These are phyloP conservation scores for Rutidosis leptorrhynchoides DNA, from an alignment of 129 eudicot species.

Conservation along the genomic window DNA sequence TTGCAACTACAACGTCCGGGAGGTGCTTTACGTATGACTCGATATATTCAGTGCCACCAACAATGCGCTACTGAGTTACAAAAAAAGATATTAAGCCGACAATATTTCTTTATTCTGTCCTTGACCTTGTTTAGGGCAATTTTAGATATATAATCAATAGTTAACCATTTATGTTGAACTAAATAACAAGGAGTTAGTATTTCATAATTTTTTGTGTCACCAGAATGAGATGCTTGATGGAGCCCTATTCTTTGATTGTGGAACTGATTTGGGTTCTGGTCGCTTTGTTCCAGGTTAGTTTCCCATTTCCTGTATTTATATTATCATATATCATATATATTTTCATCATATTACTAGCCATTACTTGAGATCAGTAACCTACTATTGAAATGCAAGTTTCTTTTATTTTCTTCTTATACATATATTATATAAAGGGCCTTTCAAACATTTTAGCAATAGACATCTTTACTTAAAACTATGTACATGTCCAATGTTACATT, in stretches of 20 bases:
- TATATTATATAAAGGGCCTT: not conserved
- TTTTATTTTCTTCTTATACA: not conserved
- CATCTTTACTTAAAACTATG: not conserved
- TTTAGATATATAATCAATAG: slow-evolving; percentile 1
- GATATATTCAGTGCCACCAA: too few relatives aligned
- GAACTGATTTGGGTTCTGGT: slow-evolving; percentile 89
- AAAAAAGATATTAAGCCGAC: not conserved
- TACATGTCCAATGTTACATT: slow-evolving; percentile 1
- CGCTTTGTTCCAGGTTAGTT: slow-evolving; percentile 92
- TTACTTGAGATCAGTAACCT: slow-evolving; percentile 8
- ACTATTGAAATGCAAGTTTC: not conserved
- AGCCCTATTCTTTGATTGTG: slow-evolving; percentile 80
- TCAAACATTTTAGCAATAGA: not conserved
- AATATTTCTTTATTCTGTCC: not conserved
- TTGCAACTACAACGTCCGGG: too few relatives aligned
- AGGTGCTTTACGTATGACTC: too few relatives aligned
- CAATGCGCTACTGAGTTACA: too few relatives aligned
- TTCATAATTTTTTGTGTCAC: not conserved
- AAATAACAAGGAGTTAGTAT: not conserved
- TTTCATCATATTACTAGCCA: not conserved
- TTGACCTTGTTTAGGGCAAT: not conserved
- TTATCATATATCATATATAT: not conserved
- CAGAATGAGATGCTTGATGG: slow-evolving; percentile 80
- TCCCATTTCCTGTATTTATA: not conserved
- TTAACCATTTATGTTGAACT: not conserved